Evolutionary conservation across 805 yeast species (phyloP), one percentile per base, ranked within the genome.

Genomic region (Priceomyces medius): DNA sequence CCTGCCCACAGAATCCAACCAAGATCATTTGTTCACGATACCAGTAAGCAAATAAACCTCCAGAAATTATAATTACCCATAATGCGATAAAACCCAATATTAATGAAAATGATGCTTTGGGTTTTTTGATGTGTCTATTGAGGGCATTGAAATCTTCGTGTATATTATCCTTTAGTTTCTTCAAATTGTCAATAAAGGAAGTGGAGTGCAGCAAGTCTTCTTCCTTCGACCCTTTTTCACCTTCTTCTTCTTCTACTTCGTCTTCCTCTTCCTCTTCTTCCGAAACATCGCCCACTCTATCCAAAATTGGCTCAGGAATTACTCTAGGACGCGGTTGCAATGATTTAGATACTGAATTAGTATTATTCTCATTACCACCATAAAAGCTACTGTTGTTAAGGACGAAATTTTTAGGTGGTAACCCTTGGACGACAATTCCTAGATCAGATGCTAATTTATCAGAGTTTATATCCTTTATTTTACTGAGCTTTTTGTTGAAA

Each of bases 1-100:
- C 85, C 24, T 71, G 63, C 0, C 89, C 89, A 67, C 96, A 88
- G 58, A 79, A 88, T 0, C 96, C 96, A 31, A 79, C 71, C 24
- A 77, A 63, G 10, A 76, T 51, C 31, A 76, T 72, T 55, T 85
- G 83, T 45, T 83, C 82, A 35, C 85, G 66, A 61, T 82, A 83
- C 84, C 87, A 79, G 40, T 74, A 62, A 0, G 69, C 72, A 48
- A 71, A 68, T 4, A 76, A 50, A 1, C 73, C 66, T 7, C 66
- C 48, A 0, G 63, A 27, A 2, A 74, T 56, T 8, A 79, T 31
- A 1, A 64, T 13, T n/a, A 66, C 17, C 58, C 76, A 68, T 8
- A 67, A 37, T 1, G 59, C 7, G 10, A 64, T 12, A 19, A 64
- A 49, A 4, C 45, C 28, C 17, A 51, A 26, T 12, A 47, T 31